Base-by-base conservation (phyloP, 1,139 yeast genomes). In the Scheffersomyces stambukii region DNA sequence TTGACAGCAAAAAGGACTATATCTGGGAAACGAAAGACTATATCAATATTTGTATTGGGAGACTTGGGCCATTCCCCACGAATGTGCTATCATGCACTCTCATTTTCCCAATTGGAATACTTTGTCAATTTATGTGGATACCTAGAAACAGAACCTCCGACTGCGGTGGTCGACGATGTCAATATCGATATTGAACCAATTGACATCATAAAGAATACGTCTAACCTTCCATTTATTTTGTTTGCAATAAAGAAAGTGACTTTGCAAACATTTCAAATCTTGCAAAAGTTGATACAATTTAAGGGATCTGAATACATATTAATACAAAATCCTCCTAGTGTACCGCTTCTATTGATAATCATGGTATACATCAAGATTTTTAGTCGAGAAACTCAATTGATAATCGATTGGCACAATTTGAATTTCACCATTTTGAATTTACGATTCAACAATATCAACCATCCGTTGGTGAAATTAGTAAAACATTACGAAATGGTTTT, bases 51-150 rank as follows among this genome's bases (percentile, higher is more conserved):
- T 35, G 98, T 91, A 2, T 62, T 93, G 16, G 99, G 99, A 1
- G 98, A 91, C 49, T 54, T 93, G 31, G 96, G 96, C 9, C 94
- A 89, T 47, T 89, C 97, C 1, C 99, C 99, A 4, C 65, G 99
- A 38, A 91, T 91, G 85, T 74, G 82, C 45, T 84, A 91, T 54
- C 99, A 93, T 53, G 95, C 95, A 1, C 58, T 69, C 35, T 81
- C 94, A 31, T 77, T 91, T 42, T 72, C 84, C n/a, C 59, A 67
- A 28, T 55, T 60, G 15, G 91, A 86, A 1, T 81, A 81, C 52
- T 66, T 69, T 27, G 98, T 93, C 2, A 85, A 81, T 38, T 54
- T 91, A 24, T 82, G 95, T 54, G 98, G 98, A 0, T 91, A 89
- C 50, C 47, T 76, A 2, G 93, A 81, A 40, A 71, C 77, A 16